These are phyloP conservation scores for Chaetomiaceae sp. DNA, from an alignment of 2,329 filamentous ascomycete species.

Conservation along the genomic window DNA sequence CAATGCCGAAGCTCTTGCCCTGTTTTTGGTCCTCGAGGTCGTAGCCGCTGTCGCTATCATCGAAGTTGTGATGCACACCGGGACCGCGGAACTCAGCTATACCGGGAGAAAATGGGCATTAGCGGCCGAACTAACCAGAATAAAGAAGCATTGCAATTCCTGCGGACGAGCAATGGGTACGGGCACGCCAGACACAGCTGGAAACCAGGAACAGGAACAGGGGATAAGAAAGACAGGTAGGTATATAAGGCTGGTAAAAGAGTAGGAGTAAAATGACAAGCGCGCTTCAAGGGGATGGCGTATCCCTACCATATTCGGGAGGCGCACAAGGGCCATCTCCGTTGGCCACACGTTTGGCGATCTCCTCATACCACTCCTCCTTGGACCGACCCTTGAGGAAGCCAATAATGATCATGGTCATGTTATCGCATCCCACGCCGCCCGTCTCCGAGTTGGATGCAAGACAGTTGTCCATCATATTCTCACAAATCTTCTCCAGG, in stretches of 20 bases:
- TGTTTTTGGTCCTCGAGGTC: slow-evolving; percentile 68
- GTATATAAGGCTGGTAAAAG: slow-evolving; percentile 7
- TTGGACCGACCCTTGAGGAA: slow-evolving; percentile 88
- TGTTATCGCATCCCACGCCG: slow-evolving; percentile 97
- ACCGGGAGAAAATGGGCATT: slow-evolving; percentile 24
- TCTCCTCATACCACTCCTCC: slow-evolving; percentile 97
- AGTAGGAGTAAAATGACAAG: neutral
- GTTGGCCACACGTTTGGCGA: slow-evolving; percentile 88
- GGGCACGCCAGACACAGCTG: slow-evolving; percentile 1
- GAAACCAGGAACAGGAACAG: neutral
- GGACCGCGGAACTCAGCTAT: slow-evolving; percentile 81
- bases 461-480: slow-evolving; percentile 99
- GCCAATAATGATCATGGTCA: slow-evolving; percentile 93
- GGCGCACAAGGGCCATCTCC: slow-evolving; percentile 97
- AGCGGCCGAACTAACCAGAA: slow-evolving; percentile 23
- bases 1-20: slow-evolving; percentile 57
- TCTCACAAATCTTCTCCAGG: slow-evolving; percentile 92
- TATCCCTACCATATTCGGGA: slow-evolving; percentile 95
- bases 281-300: slow-evolving; percentile 30
- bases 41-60: slow-evolving; percentile 74
- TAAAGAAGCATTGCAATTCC: neutral
- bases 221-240: slow-evolving; percentile 9
- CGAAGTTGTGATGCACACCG: slow-evolving; percentile 75
- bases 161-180: neutral
- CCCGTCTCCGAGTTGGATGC: slow-evolving; percentile 97